Base-by-base conservation (phyloP, 768 basidiomycete species). In the Floccularia luteovirens region DNA sequence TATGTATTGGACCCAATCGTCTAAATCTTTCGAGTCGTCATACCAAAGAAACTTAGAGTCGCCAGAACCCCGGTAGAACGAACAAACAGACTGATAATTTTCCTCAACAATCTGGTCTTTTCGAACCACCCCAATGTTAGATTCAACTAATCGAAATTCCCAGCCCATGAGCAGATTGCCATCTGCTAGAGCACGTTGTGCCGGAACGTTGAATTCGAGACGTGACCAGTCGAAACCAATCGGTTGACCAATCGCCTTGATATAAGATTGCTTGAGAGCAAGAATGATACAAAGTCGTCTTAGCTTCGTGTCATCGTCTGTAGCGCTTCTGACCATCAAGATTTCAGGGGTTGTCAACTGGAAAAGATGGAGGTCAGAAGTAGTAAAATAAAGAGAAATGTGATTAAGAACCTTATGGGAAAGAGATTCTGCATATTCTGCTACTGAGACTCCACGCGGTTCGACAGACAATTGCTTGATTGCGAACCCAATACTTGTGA, bases 71-170 rank as follows among this genome's bases (percentile, higher is more conserved):
- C 86, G 68, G 64, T 79, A 89, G 58, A 85, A 87, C 2, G 85
- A 85, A 33, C 74, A 75, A 3, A 79, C 82, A 54, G 85, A 89
- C 53, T 85, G 79, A 51, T 89, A 89, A 32, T 68, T 59, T 57
- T 89, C 83, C 46, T 78, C 70, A 30, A 76, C 64, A 28, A 84
- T 61, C 21, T 68, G 49, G 11, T 72, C 71, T 24, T 66, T 59
- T 5, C 80, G 70, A 10, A 75, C 74, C 2, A 88, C 79, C 12
- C 82, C 84, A 12, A 90, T 70, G 39, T 76, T 74, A 11, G 82
- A 75, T 42, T 72, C 73, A 72, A 84, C 90, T 31, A 90, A 64
- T 5, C 89, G 75, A 59, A 91, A 90, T 56, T 91, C 89, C 89
- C 89, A 91, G 0, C 89, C 89, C 14, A 70, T 66, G 0, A 90